Percentiles rank a stretch among this genome's conserved stretches.
phyloP scores from a whole-genome alignment of 441 rosid genomes.

The Gossypium aridum region DNA sequence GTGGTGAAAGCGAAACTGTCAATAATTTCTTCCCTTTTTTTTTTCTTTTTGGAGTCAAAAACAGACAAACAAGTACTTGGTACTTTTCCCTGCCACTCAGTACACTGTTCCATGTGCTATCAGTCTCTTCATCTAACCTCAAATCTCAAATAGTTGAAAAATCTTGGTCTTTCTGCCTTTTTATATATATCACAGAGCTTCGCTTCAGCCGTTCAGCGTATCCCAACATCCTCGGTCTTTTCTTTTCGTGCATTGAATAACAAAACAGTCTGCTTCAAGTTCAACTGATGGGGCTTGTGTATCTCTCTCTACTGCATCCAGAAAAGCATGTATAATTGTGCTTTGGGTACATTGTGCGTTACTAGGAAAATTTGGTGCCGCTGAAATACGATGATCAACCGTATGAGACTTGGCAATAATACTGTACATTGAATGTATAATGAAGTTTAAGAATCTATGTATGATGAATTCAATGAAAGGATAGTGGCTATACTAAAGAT shows the following conservation, averaged over 20 bases:
- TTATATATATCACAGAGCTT: neutral
- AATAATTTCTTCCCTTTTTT: neutral
- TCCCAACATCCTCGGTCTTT: neutral
- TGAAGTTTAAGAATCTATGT: neutral
- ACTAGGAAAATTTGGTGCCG: neutral
- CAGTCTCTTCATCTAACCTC: neutral
- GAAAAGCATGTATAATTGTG: neutral
- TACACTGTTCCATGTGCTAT: neutral
- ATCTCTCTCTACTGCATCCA: neutral
- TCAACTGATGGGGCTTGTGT: neutral
- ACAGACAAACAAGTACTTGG: constrained; percentile 21
- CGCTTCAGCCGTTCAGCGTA: neutral
- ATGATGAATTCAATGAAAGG: too few species aligned
- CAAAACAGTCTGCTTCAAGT: neutral
- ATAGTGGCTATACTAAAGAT: neutral
- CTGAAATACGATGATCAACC: neutral
- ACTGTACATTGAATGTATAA: neutral
- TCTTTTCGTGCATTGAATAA: neutral
- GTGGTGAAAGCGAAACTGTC: neutral
- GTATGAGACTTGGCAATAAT: neutral
- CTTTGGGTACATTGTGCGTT: neutral
- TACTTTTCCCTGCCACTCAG: constrained; percentile 12
- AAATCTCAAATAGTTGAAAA: neutral
- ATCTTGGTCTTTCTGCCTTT: neutral
- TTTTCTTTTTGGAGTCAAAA: constrained; percentile 15